These are phyloP conservation scores for Hygrocybe coccinea DNA, from an alignment of 768 basidiomycete species.

Conservation along the genomic window DNA sequence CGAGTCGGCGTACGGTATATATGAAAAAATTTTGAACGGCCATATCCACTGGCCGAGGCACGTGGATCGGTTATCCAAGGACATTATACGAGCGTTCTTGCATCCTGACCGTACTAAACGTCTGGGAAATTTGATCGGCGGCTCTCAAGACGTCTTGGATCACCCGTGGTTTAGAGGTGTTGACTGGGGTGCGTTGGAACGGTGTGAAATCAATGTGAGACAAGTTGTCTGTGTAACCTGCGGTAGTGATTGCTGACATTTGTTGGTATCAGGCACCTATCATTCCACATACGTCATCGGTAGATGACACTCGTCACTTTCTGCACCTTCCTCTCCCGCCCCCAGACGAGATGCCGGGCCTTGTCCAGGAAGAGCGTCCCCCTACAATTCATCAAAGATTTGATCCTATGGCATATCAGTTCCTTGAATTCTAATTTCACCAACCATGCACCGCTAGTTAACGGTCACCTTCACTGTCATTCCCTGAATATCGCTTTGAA, in stretches of 20 bases:
- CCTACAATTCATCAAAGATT: slow-evolving; percentile 57
- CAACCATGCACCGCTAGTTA: no score
- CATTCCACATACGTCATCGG: slow-evolving; percentile 71
- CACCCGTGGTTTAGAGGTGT: slow-evolving; percentile 96
- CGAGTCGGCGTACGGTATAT: slow-evolving; percentile 95
- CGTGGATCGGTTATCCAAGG: slow-evolving; percentile 85
- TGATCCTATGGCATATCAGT: slow-evolving; percentile 65
- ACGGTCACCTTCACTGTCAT: no score
- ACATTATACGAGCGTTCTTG: slow-evolving; percentile 82
- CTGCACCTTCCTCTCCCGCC: slow-evolving; percentile 73
- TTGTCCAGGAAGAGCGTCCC: slow-evolving; percentile 58
- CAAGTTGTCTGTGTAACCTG: slow-evolving; percentile 19
- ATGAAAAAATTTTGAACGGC: slow-evolving; percentile 91
- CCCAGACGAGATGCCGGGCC: slow-evolving; percentile 74
- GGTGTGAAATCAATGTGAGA: slow-evolving; percentile 74
- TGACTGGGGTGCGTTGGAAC: slow-evolving; percentile 84
- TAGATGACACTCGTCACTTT: slow-evolving; percentile 85
- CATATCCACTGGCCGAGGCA: slow-evolving; percentile 87
- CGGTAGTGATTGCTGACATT: neutral
- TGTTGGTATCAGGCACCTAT: slow-evolving; percentile 64
- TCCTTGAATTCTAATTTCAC: slow-evolving; percentile 63
- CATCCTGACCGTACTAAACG: slow-evolving; percentile 90
- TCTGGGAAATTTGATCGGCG: slow-evolving; percentile 88
- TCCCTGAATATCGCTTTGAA: no score
- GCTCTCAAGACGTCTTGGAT: slow-evolving; percentile 83